Conservation (phyloP, 2,329 filamentous ascomycete genomes). For the Ophiognomonia clavigignenti-juglandacearum region DNA sequence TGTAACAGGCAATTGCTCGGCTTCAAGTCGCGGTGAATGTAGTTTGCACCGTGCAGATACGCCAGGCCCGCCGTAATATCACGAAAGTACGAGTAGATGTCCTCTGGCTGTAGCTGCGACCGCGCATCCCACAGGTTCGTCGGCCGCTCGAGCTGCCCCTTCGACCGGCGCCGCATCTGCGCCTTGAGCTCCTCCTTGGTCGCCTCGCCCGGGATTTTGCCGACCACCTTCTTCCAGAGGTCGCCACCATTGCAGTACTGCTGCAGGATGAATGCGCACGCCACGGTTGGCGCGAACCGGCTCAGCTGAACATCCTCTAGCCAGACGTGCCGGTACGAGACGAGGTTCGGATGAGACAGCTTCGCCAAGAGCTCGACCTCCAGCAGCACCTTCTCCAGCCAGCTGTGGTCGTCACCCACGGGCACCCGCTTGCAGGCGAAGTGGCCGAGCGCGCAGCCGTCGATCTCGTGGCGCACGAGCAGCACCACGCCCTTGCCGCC, state of each 20-base stretch:
- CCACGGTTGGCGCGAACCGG: slow-evolving; percentile 84
- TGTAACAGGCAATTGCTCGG: slow-evolving; percentile 93
- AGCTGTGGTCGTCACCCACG: slow-evolving; percentile 88
- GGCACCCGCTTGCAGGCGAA: slow-evolving; percentile 98
- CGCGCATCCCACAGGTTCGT: slow-evolving; percentile 37
- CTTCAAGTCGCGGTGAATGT: slow-evolving; percentile 94
- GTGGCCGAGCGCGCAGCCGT: slow-evolving; percentile 79
- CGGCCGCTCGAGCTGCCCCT: slow-evolving; percentile 64
- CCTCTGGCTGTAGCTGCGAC: slow-evolving; percentile 64
- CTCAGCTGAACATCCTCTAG: slow-evolving; percentile 82
- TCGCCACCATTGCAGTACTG: slow-evolving; percentile 97
- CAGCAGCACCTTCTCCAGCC: slow-evolving; percentile 88
- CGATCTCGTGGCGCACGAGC: slow-evolving; percentile 87
- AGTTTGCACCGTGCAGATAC: slow-evolving; percentile 84
- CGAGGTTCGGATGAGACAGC: slow-evolving; percentile 88
- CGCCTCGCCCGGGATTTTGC: slow-evolving; percentile 54
- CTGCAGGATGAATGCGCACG: slow-evolving; percentile 93
- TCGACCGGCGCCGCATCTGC: slow-evolving; percentile 76
- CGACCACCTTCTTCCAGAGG: slow-evolving; percentile 80
- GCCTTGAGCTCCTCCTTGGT: slow-evolving; percentile 87
- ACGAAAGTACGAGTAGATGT: slow-evolving; percentile 95
- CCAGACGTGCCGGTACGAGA: slow-evolving; percentile 97
- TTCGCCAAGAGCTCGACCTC: slow-evolving; percentile 92
- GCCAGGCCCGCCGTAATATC: slow-evolving; percentile 91
- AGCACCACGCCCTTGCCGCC: slow-evolving; percentile 94